Evolutionary conservation across 352 stramenopile genomes (phyloP).

Genomic region (Globisporangium nunn): DNA sequence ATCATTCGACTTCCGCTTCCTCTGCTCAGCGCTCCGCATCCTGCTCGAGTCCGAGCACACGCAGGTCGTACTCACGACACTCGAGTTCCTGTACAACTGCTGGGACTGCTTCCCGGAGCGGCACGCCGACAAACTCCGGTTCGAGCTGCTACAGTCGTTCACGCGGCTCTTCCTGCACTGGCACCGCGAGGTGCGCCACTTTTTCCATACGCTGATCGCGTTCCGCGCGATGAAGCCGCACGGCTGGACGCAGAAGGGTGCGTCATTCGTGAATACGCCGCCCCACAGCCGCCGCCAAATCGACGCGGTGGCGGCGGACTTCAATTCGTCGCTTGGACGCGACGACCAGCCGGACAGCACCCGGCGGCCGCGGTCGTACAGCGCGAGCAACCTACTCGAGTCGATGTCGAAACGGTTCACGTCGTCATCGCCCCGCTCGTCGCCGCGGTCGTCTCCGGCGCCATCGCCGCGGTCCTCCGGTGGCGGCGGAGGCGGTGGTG

Average conservation of each 20-base stretch:
- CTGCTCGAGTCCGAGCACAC: slow-evolving; percentile 80
- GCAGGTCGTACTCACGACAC: slow-evolving; percentile 78
- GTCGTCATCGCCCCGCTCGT: slow-evolving; percentile 59
- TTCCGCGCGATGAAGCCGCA: slow-evolving; percentile 83
- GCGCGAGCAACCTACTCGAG: slow-evolving; percentile 78
- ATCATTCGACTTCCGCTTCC: slow-evolving; percentile 85
- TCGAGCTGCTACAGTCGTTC: slow-evolving; percentile 75
- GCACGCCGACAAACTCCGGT: slow-evolving; percentile 82
- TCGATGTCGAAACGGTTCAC: slow-evolving; percentile 76
- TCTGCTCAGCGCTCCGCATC: slow-evolving; percentile 76
- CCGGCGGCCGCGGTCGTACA: slow-evolving; percentile 72
- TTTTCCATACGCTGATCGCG: slow-evolving; percentile 83
- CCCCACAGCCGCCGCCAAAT: slow-evolving; percentile 83
- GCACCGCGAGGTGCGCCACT: slow-evolving; percentile 83
- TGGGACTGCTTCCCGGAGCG: slow-evolving; percentile 87
- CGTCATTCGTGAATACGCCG: slow-evolving; percentile 83
- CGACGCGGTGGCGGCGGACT: slow-evolving; percentile 80
- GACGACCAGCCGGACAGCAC: slow-evolving; percentile 45
- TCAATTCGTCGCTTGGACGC: slow-evolving; percentile 74
- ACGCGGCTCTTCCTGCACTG: slow-evolving; percentile 80
- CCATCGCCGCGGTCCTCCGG: slow-evolving; percentile 43
- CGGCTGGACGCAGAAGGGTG: slow-evolving; percentile 79
- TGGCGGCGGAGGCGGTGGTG: slow-evolving; percentile 15
- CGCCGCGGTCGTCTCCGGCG: slow-evolving; percentile 48
- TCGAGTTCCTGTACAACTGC: slow-evolving; percentile 88